Conservation (phyloP, 331 rosid species). For the Dryas integrifolia region DNA sequence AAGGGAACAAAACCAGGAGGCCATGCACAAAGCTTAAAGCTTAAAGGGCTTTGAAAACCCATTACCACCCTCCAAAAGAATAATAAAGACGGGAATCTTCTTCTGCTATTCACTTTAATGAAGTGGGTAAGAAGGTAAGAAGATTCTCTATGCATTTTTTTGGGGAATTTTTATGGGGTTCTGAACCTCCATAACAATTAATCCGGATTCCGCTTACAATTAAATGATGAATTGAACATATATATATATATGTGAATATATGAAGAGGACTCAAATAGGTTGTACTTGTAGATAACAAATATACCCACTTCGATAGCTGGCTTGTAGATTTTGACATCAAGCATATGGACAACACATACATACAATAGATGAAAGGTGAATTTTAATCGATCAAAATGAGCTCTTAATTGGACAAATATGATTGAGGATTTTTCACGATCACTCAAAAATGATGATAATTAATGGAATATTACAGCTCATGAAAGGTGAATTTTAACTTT, state of each 20-base stretch:
- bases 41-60: constrained; percentile 43
- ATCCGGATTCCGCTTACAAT: constrained; percentile 22
- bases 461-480: not conserved
- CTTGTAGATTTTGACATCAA: no score
- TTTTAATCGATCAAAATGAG: not conserved
- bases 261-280: not conserved
- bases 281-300: not conserved
- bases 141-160: constrained; percentile 58
- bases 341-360: no score
- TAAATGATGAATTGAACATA: not conserved
- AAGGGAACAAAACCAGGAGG: constrained; percentile 63
- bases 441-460: not conserved
- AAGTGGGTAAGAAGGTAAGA: constrained; percentile 98
- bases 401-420: not conserved
- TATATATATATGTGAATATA: no score
- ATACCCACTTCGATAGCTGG: no score
- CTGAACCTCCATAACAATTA: constrained; percentile 34
- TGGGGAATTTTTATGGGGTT: constrained; percentile 37
- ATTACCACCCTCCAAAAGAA: constrained; percentile 42
- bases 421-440: not conserved
- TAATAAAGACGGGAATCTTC: constrained; percentile 74
- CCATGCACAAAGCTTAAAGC: constrained; percentile 64
- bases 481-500: not conserved
- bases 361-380: no score
- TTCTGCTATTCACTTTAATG: constrained; percentile 76